Conservation (phyloP, 352 stramenopile species). For the Phytopythium helicoides region DNA sequence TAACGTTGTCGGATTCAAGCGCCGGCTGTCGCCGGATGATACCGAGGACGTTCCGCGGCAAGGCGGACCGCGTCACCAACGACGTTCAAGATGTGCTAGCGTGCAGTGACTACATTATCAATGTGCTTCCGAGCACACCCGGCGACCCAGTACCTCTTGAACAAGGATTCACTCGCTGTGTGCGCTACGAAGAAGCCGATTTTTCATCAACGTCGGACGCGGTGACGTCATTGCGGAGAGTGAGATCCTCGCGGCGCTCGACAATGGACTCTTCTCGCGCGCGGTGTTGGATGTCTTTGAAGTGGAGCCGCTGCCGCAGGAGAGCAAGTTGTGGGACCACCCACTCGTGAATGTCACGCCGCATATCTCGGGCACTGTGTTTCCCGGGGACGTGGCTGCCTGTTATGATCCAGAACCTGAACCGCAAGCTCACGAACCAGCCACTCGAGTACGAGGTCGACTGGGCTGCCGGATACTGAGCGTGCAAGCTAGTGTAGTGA, state of each 20-base stretch:
- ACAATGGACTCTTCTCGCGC: constrained; percentile 54
- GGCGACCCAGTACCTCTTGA: constrained; percentile 69
- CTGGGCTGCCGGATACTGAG: constrained; percentile 52
- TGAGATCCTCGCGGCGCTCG: constrained; percentile 66
- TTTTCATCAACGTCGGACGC: constrained; percentile 88
- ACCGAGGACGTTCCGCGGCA: constrained; percentile 1
- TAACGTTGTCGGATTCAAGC: constrained; percentile 67
- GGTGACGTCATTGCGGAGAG: constrained; percentile 78
- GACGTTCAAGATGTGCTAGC: constrained; percentile 47
- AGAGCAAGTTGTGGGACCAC: constrained; percentile 68
- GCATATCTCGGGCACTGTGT: constrained; percentile 78
- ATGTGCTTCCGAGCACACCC: constrained; percentile 82
- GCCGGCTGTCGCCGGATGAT: constrained; percentile 18
- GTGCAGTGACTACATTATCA: constrained; percentile 76
- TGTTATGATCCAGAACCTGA: constrained; percentile 72
- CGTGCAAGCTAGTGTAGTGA: too few relatives aligned
- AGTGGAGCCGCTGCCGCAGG: constrained; percentile 35
- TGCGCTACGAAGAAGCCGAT: constrained; percentile 54
- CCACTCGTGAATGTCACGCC: constrained; percentile 72
- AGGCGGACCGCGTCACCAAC: constrained; percentile 40
- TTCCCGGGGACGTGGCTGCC: constrained; percentile 70
- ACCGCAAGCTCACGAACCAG: constrained; percentile 31
- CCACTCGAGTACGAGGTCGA: constrained; percentile 46
- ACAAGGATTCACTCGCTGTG: constrained; percentile 28
- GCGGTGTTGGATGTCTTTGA: constrained; percentile 68